Evolutionary conservation across 257 asterid species (phyloP).

Genomic region (Ocimum tenuiflorum): DNA sequence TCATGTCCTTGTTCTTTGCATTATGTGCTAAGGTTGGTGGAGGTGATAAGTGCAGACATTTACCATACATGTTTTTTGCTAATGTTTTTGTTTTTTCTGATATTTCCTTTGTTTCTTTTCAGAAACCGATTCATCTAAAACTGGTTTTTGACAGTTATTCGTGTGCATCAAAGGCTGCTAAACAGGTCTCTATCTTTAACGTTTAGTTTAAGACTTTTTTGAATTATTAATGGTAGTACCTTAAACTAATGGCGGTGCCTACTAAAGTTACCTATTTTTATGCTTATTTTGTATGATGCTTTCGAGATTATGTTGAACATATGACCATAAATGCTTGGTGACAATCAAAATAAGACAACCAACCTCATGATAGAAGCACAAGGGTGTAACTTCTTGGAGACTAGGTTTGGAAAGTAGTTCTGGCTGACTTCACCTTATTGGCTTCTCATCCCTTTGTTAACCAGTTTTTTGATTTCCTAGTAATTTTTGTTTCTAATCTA

Average conservation of each 20-base stretch:
- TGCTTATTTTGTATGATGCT: background rate
- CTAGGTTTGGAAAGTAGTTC: background rate
- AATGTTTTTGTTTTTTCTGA: constrained; percentile 20
- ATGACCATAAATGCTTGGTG: background rate
- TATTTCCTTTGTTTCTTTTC: constrained; percentile 29
- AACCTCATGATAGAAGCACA: background rate
- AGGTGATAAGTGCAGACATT: constrained; percentile 11
- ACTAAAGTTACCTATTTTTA: background rate
- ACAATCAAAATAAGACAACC: background rate
- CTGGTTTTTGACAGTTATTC: constrained; percentile 64
- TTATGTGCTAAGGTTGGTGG: constrained; percentile 75
- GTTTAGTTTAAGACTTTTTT: constrained; percentile 11
- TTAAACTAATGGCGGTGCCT: background rate
- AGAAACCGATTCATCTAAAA: constrained; percentile 81
- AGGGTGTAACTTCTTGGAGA: background rate
- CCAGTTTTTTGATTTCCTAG: background rate
- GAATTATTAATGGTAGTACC: background rate
- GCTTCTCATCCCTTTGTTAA: background rate
- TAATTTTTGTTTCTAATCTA: background rate
- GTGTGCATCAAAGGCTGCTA: constrained; percentile 64
- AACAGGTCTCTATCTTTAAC: constrained; percentile 59
- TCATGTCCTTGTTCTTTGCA: constrained; percentile 73
- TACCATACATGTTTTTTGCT: background rate
- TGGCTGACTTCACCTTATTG: background rate
- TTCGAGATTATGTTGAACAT: background rate